Conservation (phyloP, 2,329 filamentous ascomycete species). For the Penicillium hesseltinei region DNA sequence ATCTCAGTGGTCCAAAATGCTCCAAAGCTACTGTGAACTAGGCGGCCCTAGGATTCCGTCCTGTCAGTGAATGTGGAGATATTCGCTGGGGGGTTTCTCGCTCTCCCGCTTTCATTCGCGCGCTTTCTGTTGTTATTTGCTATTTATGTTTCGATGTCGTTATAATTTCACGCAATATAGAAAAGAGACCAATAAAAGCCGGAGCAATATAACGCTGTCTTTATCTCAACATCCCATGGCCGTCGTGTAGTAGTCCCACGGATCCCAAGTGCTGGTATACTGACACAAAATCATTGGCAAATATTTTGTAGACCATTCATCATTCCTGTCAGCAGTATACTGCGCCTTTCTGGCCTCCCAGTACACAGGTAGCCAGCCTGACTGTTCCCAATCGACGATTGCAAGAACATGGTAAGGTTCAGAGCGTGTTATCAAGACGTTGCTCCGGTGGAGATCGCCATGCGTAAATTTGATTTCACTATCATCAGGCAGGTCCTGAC, state of each 20-base stretch:
- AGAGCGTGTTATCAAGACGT: slow-evolving; percentile 30
- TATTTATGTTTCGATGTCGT: neutral
- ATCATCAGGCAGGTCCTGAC: slow-evolving; percentile 31
- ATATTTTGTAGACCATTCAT: slow-evolving; percentile 29
- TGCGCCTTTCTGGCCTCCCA: slow-evolving; percentile 35
- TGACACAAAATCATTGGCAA: slow-evolving; percentile 33
- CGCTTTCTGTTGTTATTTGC: no score
- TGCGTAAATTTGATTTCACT: slow-evolving; percentile 36
- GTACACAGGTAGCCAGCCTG: slow-evolving; percentile 33
- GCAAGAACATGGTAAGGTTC: slow-evolving; percentile 23
- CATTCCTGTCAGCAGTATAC: slow-evolving; percentile 16
- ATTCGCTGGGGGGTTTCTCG: no score
- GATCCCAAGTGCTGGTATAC: slow-evolving; percentile 26
- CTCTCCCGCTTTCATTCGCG: no score
- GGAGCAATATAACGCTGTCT: no score
- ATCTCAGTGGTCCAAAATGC: no score
- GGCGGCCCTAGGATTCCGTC: no score
- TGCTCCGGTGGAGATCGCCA: slow-evolving; percentile 36
- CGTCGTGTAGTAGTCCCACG: slow-evolving; percentile 32
- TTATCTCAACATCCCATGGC: slow-evolving; percentile 19
- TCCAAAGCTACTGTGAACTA: no score
- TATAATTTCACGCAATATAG: neutral
- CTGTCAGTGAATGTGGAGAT: no score
- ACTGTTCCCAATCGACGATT: slow-evolving; percentile 35
- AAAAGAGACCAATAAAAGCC: neutral